Evolutionary conservation across 139 green algal species (phyloP).

Genomic region (Closterium sp.): DNA sequence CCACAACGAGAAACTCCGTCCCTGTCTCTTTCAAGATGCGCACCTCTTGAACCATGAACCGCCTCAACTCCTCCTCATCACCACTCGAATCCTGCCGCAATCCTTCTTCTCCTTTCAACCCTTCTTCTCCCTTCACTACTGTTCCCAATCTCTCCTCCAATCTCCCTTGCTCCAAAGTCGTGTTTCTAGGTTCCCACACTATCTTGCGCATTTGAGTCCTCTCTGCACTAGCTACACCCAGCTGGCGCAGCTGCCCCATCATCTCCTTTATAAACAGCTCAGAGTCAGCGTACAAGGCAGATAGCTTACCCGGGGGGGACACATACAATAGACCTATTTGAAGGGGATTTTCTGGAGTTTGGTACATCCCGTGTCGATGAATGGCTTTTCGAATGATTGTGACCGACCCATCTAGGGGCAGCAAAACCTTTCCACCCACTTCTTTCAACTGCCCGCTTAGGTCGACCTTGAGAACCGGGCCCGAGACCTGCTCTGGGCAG

Average conservation of each 20-base stretch:
- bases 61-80: not conserved
- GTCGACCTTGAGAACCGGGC: not conserved
- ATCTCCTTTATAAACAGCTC: not conserved
- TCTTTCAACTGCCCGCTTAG: not conserved
- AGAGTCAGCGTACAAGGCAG: not conserved
- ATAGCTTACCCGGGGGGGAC: not conserved
- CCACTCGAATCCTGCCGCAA: too few relatives aligned
- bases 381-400: not conserved
- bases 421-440: not conserved
- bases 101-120: too few relatives aligned
- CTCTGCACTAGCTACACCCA: not conserved
- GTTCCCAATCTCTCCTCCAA: not conserved
- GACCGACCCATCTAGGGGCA: not conserved
- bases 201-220: not conserved
- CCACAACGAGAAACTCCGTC: not conserved
- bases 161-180: not conserved
- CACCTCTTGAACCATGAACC: not conserved
- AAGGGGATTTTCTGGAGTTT: not conserved
- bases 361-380: not conserved
- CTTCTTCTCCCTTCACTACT: too few relatives aligned
- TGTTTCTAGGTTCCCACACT: not conserved
- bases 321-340: not conserved
- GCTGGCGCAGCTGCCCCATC: not conserved
- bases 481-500: not conserved
- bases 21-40: not conserved